These are phyloP conservation scores for Samsoniella hepiali DNA, from an alignment of 2,329 filamentous ascomycete genomes.

Conservation along the genomic window DNA sequence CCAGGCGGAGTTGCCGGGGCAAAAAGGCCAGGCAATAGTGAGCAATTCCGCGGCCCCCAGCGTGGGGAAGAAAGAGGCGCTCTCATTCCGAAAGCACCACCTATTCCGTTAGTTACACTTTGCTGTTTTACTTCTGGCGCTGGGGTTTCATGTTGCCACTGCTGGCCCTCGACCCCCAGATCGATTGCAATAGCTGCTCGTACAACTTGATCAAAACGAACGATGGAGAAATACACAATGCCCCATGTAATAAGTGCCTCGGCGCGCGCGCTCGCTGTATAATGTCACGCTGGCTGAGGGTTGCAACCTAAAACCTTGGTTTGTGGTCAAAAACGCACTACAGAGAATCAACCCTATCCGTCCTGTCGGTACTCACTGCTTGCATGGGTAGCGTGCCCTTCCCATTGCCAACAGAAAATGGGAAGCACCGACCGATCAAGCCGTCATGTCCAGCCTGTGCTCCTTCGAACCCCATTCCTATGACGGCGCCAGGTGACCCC, in stretches of 20 bases:
- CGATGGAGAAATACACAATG: too few relatives aligned
- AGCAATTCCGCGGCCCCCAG: background rate
- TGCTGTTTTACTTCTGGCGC: too few relatives aligned
- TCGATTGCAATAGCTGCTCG: too few relatives aligned
- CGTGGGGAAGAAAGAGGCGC: background rate
- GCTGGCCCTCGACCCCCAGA: too few relatives aligned
- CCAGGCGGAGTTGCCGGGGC: background rate
- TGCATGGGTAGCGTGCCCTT: too few relatives aligned
- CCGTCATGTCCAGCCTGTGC: background rate
- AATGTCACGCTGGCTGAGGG: too few relatives aligned
- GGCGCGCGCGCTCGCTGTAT: too few relatives aligned
- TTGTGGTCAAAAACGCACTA: background rate
- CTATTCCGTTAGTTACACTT: background rate
- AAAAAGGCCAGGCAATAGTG: background rate
- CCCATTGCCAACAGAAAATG: background rate
- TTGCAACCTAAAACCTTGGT: background rate
- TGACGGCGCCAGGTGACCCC: background rate
- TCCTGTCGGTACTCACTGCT: background rate
- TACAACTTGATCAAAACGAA: too few relatives aligned
- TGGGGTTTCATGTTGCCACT: too few relatives aligned
- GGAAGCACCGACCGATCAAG: background rate
- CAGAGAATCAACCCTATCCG: background rate
- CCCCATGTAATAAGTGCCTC: too few relatives aligned
- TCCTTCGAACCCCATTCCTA: background rate
- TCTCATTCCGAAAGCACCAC: constrained; percentile 3